Evolutionary conservation across 768 basidiomycete species (phyloP).

Genomic region (Pleurotus ostreatus): DNA sequence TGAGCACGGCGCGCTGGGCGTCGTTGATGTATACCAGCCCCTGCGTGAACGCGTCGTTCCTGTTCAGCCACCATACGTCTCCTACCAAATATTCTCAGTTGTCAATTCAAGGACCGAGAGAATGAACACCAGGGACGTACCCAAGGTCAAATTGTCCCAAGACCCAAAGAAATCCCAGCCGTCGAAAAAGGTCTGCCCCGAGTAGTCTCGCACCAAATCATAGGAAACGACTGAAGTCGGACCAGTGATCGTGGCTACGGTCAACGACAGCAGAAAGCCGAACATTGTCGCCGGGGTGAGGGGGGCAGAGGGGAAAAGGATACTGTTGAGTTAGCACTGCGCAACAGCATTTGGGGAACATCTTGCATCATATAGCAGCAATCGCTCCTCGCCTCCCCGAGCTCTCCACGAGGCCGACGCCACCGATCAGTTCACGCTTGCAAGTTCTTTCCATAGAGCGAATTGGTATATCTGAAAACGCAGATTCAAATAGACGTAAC

Average conservation of each 20-base stretch:
- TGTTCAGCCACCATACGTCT: constrained; percentile 48
- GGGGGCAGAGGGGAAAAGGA: neutral
- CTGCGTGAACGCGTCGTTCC: constrained; percentile 27
- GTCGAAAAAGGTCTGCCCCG: constrained; percentile 45
- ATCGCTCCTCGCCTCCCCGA: no score
- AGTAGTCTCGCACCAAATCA: constrained; percentile 36
- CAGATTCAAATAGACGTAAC: no score
- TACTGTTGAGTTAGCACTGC: no score
- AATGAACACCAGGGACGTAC: constrained; percentile 10
- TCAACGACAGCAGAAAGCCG: neutral
- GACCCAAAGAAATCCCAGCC: constrained; percentile 46
- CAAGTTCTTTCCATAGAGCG: no score
- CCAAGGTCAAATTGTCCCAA: constrained; percentile 41
- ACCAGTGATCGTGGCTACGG: neutral
- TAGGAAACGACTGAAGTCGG: constrained; percentile 17
- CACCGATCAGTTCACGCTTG: no score
- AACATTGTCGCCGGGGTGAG: neutral
- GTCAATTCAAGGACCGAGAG: neutral
- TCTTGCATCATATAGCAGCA: no score
- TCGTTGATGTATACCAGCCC: constrained; percentile 52
- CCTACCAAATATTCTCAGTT: constrained; percentile 26
- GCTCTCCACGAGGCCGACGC: no score
- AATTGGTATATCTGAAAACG: no score
- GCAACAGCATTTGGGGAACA: no score
- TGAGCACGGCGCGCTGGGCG: constrained; percentile 59